phyloP scores from a whole-genome alignment of 1,284 basidiomycete genomes.

The Meripilus lineatus region DNA sequence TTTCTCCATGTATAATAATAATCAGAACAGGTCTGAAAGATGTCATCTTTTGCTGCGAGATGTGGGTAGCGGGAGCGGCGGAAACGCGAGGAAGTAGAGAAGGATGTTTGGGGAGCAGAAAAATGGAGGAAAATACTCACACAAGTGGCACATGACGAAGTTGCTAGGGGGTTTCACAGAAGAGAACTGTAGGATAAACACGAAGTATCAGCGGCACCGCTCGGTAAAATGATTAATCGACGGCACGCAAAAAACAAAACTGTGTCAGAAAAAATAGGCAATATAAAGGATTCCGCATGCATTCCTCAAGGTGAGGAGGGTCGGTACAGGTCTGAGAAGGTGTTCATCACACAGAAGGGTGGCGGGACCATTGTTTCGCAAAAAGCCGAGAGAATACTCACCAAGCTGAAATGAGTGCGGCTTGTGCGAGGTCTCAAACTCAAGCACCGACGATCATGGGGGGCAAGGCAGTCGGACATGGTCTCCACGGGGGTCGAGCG shows the following conservation, averaged over 20 bases:
- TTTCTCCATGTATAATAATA: slow-evolving; percentile 27
- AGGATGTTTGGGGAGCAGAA: neutral
- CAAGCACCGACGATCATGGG: slow-evolving; percentile 21
- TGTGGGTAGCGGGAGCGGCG: too few relatives aligned
- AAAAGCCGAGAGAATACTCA: slow-evolving; percentile 14
- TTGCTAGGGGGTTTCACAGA: neutral
- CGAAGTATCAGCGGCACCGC: slow-evolving; percentile 4
- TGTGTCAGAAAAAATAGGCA: slow-evolving; percentile 36
- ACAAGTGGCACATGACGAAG: neutral
- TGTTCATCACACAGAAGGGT: slow-evolving; percentile 29
- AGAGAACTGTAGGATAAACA: slow-evolving; percentile 6
- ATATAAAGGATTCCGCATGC: slow-evolving; percentile 33
- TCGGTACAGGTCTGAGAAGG: slow-evolving; percentile 46
- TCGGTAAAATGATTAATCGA: neutral
- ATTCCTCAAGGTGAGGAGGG: slow-evolving; percentile 21
- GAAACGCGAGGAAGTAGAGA: too few relatives aligned
- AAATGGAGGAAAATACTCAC: slow-evolving; percentile 21
- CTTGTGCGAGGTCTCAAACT: slow-evolving; percentile 9
- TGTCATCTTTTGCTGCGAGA: slow-evolving; percentile 29
- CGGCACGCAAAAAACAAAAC: too few relatives aligned
- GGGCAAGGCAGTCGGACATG: slow-evolving; percentile 45
- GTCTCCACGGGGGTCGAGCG: slow-evolving; percentile 49
- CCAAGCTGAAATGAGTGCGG: slow-evolving; percentile 6
- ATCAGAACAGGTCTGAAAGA: slow-evolving; percentile 36
- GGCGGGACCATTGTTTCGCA: slow-evolving; percentile 2